Conservation (phyloP, 106 monocot species). For the Dendrobium huoshanense region DNA sequence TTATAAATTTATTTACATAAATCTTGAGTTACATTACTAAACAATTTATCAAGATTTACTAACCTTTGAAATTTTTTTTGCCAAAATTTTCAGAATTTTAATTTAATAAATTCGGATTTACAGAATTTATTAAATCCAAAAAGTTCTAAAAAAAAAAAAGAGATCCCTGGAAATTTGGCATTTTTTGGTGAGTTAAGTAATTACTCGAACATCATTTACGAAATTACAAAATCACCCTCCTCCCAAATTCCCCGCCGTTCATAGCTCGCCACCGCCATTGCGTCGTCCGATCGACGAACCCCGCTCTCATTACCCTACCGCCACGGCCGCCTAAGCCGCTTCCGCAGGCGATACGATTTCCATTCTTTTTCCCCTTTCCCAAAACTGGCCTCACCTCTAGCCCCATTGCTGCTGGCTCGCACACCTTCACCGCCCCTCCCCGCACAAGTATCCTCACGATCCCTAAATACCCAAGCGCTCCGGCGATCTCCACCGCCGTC, state of each 20-base stretch:
- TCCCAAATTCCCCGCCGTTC: neutral
- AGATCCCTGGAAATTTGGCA: no score
- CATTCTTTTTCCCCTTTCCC: conserved; percentile 7
- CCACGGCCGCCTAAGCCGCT: conserved; percentile 5
- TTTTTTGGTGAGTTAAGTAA: no score
- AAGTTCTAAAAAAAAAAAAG: no score
- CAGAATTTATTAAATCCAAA: no score
- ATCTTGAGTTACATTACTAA: no score
- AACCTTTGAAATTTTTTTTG: no score
- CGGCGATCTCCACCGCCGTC: conserved; percentile 32
- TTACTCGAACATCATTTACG: neutral
- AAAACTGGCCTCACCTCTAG: neutral
- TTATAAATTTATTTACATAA: no score
- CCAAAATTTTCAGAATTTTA: no score
- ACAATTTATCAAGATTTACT: no score
- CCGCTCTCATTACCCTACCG: neutral
- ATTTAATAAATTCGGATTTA: no score
- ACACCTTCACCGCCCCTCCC: conserved; percentile 8
- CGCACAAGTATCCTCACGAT: conserved; percentile 22
- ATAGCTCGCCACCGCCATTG: neutral
- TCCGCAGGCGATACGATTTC: neutral
- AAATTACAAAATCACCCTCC: neutral
- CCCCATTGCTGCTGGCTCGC: neutral
- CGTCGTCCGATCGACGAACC: no score
- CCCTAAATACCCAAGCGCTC: conserved; percentile 22